A percentile compares a stretch with the other conserved stretches of the same genome.
phyloP scores from a whole-genome alignment of 306 rosid genomes.

The Myrica gale region DNA sequence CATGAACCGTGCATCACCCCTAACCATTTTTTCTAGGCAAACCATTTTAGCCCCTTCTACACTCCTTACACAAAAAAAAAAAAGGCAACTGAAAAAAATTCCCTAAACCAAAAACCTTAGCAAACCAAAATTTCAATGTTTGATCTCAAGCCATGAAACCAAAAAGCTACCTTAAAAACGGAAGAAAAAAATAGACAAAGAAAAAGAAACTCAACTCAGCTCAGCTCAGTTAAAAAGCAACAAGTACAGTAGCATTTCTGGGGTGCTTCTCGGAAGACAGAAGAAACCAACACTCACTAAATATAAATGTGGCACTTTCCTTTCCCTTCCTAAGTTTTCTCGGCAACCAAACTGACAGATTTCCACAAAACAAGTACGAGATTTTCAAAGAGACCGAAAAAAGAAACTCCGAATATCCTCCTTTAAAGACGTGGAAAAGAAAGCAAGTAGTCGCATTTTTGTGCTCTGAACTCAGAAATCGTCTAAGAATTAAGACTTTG shows the following conservation, averaged over 20 bases:
- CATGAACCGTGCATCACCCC: too few relatives aligned
- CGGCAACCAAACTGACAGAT: not conserved
- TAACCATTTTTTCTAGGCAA: too few relatives aligned
- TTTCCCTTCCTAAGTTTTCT: not conserved
- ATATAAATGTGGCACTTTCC: not conserved
- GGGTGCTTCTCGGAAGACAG: not conserved
- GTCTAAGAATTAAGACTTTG: not conserved
- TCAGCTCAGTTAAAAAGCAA: not conserved
- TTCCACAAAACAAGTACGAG: not conserved
- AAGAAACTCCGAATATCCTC: not conserved
- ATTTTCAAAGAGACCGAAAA: not conserved
- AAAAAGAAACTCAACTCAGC: not conserved
- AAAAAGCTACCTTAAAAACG: not conserved
- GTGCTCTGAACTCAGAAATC: not conserved
- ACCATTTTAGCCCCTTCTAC: too few relatives aligned
- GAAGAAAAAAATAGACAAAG: not conserved
- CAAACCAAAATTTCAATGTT: not conserved
- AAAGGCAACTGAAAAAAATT: too few relatives aligned
- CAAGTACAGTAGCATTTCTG: not conserved
- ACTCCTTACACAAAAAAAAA: too few relatives aligned
- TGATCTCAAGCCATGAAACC: not conserved
- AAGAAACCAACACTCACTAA: not conserved
- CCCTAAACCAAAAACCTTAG: not conserved
- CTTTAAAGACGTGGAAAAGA: not conserved
- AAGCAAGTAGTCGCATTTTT: too few relatives aligned